phyloP scores from a whole-genome alignment of 1,139 yeast genomes.

The Kurtzmaniella quercitrusa region DNA sequence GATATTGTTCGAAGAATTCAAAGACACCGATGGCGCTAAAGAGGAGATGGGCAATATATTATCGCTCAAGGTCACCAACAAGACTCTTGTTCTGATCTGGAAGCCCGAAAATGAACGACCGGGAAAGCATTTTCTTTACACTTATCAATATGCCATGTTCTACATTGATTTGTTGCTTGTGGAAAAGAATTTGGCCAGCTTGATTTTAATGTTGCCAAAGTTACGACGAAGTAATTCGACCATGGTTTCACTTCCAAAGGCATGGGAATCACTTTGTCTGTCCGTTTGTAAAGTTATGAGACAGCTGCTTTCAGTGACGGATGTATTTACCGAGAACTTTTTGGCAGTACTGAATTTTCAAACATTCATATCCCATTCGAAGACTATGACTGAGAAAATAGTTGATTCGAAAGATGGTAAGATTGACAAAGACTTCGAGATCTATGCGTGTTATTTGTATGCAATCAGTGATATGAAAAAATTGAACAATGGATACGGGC shows the following conservation, averaged over 20 bases:
- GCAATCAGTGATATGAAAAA: conserved; percentile 64
- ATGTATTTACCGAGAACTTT: conserved; percentile 50
- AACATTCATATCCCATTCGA: conserved; percentile 41
- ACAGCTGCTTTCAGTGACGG: conserved; percentile 40
- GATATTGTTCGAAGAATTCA: conserved; percentile 52
- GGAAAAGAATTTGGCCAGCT: conserved; percentile 53
- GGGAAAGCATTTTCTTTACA: conserved; percentile 86
- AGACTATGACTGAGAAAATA: conserved; percentile 23
- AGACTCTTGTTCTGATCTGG: conserved; percentile 83
- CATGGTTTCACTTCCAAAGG: conserved; percentile 57
- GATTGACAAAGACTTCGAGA: conserved; percentile 24
- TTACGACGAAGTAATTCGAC: conserved; percentile 73
- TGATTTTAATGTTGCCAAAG: conserved; percentile 62
- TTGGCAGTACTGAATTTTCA: conserved; percentile 45
- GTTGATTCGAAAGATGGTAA: conserved; percentile 21
- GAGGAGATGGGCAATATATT: conserved; percentile 63
- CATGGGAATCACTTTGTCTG: conserved; percentile 62
- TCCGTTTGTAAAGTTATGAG: conserved; percentile 48
- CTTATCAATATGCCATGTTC: conserved; percentile 64
- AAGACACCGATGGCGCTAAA: conserved; percentile 51
- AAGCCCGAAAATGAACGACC: conserved; percentile 89
- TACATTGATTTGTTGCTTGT: conserved; percentile 54
- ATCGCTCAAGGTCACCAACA: conserved; percentile 63
- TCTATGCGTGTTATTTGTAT: conserved; percentile 41
- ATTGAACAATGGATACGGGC: conserved; percentile 77